phyloP scores from a whole-genome alignment of 192 early-diverging fungal genomes.

The Phlyctochytrium arcticum region DNA sequence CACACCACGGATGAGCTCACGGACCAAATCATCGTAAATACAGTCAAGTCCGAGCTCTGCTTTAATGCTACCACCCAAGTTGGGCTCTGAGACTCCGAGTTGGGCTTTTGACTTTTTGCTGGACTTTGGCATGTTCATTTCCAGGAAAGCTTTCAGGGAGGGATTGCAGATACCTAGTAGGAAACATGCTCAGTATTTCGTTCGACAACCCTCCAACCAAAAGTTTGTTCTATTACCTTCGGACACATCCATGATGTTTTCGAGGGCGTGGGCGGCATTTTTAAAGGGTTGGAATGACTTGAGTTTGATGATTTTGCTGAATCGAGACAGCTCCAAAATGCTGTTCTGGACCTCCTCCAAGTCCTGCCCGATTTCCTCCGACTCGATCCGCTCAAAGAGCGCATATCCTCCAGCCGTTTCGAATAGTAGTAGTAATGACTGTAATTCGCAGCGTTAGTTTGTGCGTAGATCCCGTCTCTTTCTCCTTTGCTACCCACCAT shows the following conservation, averaged over 20 bases:
- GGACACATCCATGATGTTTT: constrained; percentile 97
- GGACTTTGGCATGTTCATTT: constrained; percentile 84
- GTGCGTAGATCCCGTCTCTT: background rate
- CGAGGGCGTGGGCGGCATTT: constrained; percentile 92
- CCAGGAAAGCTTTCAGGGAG: constrained; percentile 87
- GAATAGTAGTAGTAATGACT: constrained; percentile 64
- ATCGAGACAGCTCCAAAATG: constrained; percentile 80
- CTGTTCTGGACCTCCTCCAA: constrained; percentile 81
- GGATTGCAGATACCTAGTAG: constrained; percentile 76
- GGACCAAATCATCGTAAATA: constrained; percentile 72
- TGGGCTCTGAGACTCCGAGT: constrained; percentile 86
- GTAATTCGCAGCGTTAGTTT: background rate
- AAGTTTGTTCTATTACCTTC: constrained; percentile 65
- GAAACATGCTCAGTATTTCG: background rate
- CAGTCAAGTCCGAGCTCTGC: constrained; percentile 73
- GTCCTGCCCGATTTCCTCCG: constrained; percentile 94
- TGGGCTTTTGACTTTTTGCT: constrained; percentile 66
- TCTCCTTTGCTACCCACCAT: background rate
- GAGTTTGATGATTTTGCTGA: constrained; percentile 85
- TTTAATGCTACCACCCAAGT: constrained; percentile 77
- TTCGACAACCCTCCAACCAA: background rate
- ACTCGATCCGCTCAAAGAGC: constrained; percentile 88
- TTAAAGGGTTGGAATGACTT: constrained; percentile 98
- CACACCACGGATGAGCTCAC: constrained; percentile 92
- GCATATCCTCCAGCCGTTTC: constrained; percentile 97